Percentiles rank a stretch among this genome's conserved stretches.
Conservation (phyloP, 2,329 filamentous ascomycete species). For the Metarhizium sp. region DNA sequence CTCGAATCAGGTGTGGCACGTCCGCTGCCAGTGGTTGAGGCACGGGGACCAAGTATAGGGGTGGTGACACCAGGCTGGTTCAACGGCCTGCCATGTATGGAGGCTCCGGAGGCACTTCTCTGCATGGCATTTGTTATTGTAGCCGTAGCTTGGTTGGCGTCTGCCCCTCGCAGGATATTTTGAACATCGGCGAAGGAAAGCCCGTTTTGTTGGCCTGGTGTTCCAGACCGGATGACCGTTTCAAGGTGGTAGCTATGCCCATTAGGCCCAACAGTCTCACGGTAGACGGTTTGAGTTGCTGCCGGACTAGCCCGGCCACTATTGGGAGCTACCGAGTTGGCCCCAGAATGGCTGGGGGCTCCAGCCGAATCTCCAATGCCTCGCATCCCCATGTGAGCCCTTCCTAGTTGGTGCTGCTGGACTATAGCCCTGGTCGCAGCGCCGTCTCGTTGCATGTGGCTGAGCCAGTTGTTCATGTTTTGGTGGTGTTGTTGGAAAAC, state of each 20-base stretch:
- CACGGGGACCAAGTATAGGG: constrained; percentile 23
- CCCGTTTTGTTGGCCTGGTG: constrained; percentile 14
- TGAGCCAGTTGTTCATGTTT: constrained; percentile 34
- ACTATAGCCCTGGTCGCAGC: constrained; percentile 30
- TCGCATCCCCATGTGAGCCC: constrained; percentile 30
- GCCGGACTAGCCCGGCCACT: constrained; percentile 15
- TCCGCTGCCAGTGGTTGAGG: constrained; percentile 33
- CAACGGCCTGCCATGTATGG: constrained; percentile 25
- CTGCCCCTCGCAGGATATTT: constrained; percentile 35
- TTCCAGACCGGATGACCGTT: constrained; percentile 18
- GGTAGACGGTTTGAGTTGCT: constrained; percentile 20
- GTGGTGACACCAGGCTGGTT: constrained; percentile 33
- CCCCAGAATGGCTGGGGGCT: constrained; percentile 7
- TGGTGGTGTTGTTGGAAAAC: constrained; percentile 30
- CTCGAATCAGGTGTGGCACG: constrained; percentile 37
- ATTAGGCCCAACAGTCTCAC: constrained; percentile 23
- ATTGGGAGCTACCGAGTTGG: constrained; percentile 14
- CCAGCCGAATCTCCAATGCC: constrained; percentile 26
- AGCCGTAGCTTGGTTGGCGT: constrained; percentile 34
- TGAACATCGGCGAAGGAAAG: constrained; percentile 35
- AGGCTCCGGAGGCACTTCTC: constrained; percentile 38
- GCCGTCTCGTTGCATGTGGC: constrained; percentile 37
- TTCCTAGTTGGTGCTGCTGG: constrained; percentile 33
- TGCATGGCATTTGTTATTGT: constrained; percentile 43
- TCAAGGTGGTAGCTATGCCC: constrained; percentile 26